Evolutionary conservation across 129 eudicot species (phyloP).

Genomic region (Arctium minus): DNA sequence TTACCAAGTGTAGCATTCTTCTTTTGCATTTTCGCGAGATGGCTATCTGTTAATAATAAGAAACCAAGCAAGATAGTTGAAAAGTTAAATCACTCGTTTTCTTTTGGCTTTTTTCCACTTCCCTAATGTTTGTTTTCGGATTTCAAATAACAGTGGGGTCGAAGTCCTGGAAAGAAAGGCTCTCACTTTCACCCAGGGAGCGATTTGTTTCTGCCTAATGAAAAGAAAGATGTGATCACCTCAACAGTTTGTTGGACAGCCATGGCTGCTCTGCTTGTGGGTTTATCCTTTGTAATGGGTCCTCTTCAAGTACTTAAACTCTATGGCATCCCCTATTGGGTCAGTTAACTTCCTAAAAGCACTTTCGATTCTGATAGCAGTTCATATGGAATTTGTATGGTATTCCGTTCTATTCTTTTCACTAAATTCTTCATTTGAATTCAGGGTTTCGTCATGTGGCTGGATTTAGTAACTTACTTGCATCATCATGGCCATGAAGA

Average conservation of each 20-base stretch:
- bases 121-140: neutral
- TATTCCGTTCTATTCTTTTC: neutral
- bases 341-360: slow-evolving; percentile 27
- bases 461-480: slow-evolving; percentile 82
- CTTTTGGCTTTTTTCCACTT: neutral
- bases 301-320: slow-evolving; percentile 81
- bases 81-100: neutral
- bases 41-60: neutral
- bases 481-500: slow-evolving; percentile 95
- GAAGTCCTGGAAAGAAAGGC: slow-evolving; percentile 93
- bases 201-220: slow-evolving; percentile 70
- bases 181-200: slow-evolving; percentile 83
- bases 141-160: slow-evolving; percentile 54
- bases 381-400: neutral
- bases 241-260: slow-evolving; percentile 91
- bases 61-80: neutral
- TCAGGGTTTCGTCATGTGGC: slow-evolving; percentile 82
- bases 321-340: slow-evolving; percentile 91
- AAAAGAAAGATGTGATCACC: slow-evolving; percentile 70
- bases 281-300: slow-evolving; percentile 77
- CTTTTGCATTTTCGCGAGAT: neutral
- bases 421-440: slow-evolving; percentile 16
- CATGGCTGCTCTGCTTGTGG: slow-evolving; percentile 79
- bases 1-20: too few species aligned
- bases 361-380: neutral